Percentiles rank a stretch among this genome's conserved stretches.
Conservation (phyloP, 169 alveolate genomes). For the Eimeria nieschulzi region DNA sequence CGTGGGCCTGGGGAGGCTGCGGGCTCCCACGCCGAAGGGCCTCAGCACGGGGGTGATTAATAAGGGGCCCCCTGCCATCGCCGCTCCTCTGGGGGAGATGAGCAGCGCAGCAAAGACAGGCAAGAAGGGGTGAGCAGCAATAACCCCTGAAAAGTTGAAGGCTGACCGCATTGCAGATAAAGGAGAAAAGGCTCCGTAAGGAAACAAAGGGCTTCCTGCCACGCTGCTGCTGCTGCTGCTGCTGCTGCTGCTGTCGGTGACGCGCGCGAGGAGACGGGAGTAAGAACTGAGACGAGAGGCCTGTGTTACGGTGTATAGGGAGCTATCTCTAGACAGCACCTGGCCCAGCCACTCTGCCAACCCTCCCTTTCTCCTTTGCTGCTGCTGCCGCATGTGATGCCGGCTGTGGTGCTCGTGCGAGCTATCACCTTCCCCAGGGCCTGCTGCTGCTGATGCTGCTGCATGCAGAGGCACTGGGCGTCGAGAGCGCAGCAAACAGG, state of each 20-base stretch:
- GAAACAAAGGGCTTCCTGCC: conserved; percentile 49
- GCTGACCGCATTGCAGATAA: conserved; percentile 53
- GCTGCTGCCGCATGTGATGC: conserved; percentile 23
- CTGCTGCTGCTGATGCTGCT: conserved; percentile 43
- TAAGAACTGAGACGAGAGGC: conserved; percentile 30
- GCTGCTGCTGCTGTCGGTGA: conserved; percentile 44
- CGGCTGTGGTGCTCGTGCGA: background rate
- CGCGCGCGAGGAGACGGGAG: conserved; percentile 42
- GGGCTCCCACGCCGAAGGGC: conserved; percentile 64
- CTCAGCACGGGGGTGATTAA: conserved; percentile 38
- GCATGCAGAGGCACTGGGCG: conserved; percentile 6
- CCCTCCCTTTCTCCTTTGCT: background rate
- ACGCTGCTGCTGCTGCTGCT: conserved; percentile 57
- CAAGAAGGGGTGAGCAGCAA: conserved; percentile 65
- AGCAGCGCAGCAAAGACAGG: conserved; percentile 67
- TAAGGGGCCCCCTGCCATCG: conserved; percentile 9
- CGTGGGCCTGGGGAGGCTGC: conserved; percentile 53
- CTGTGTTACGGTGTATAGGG: conserved; percentile 34
- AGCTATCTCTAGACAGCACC: conserved; percentile 26
- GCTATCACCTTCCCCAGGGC: background rate
- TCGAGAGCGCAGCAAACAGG: conserved; percentile 20
- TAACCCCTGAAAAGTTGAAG: conserved; percentile 55
- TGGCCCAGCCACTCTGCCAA: conserved; percentile 44
- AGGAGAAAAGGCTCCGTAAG: conserved; percentile 51
- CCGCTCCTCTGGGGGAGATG: conserved; percentile 7